These are phyloP conservation scores for Penicillium sp. DNA, from an alignment of 2,329 filamentous ascomycete species.

Conservation along the genomic window DNA sequence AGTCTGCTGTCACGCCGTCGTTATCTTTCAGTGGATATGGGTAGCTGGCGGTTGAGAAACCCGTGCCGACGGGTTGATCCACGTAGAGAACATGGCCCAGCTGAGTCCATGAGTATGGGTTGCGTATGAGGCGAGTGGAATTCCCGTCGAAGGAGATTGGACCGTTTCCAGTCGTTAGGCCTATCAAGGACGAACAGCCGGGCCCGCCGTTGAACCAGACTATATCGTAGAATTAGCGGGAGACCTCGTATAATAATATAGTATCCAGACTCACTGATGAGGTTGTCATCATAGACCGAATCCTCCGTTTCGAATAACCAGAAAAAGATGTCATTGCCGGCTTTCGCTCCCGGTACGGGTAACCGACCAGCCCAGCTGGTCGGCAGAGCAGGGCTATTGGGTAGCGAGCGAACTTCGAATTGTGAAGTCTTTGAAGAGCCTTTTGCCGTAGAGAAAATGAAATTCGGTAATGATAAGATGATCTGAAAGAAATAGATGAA, in stretches of 20 bases:
- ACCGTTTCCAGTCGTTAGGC: constrained; percentile 32
- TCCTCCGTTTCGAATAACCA: constrained; percentile 36
- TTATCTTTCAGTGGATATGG: constrained; percentile 28
- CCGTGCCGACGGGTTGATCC: constrained; percentile 37
- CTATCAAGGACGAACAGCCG: constrained; percentile 35
- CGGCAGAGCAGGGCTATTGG: constrained; percentile 26
- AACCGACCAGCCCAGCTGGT: constrained; percentile 36
- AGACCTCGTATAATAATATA: background rate
- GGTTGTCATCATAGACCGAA: constrained; percentile 27
- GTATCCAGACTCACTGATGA: constrained; percentile 29
- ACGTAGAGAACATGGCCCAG: constrained; percentile 36
- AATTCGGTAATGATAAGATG: constrained; percentile 14
- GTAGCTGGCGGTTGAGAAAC: constrained; percentile 31
- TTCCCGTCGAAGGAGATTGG: constrained; percentile 32
- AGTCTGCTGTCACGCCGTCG: constrained; percentile 28
- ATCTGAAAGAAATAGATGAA: constrained; percentile 21
- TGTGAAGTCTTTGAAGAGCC: constrained; percentile 11
- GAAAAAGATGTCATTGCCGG: constrained; percentile 35
- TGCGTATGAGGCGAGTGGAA: constrained; percentile 21
- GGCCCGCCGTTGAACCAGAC: constrained; percentile 39
- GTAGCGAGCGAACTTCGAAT: constrained; percentile 30
- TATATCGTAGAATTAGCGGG: constrained; percentile 15
- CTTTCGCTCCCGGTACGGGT: constrained; percentile 24
- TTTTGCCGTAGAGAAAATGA: constrained; percentile 6
- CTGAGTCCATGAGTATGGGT: constrained; percentile 31